phyloP scores from a whole-genome alignment of 1,284 basidiomycete species.

The Cutaneotrichosporon curvatum region DNA sequence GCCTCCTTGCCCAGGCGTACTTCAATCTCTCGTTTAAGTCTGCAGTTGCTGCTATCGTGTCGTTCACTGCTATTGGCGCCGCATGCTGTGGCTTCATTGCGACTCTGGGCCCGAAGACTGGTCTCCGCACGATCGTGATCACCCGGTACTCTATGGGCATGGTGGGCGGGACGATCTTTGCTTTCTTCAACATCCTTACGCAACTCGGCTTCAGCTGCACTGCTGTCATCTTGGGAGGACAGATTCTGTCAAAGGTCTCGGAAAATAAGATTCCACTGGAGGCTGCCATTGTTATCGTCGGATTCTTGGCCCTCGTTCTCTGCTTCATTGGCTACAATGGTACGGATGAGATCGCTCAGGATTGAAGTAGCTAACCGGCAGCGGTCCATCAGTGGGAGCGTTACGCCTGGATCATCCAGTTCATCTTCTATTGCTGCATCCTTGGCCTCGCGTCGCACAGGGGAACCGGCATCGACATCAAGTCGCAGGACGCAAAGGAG shows the following conservation, averaged over 20 bases:
- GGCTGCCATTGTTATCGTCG: slow-evolving; percentile 47
- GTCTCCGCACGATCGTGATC: slow-evolving; percentile 57
- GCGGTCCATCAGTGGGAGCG: slow-evolving; percentile 57
- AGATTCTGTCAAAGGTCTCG: slow-evolving; percentile 46
- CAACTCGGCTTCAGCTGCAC: slow-evolving; percentile 46
- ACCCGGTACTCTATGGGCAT: slow-evolving; percentile 52
- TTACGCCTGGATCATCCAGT: slow-evolving; percentile 56
- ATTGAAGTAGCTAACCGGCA: slow-evolving; percentile 18
- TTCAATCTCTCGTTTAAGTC: slow-evolving; percentile 53
- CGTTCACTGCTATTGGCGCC: slow-evolving; percentile 43
- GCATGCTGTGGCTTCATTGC: slow-evolving; percentile 52
- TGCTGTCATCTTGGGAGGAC: slow-evolving; percentile 46
- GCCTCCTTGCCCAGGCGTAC: slow-evolving; percentile 52
- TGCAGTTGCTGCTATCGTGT: slow-evolving; percentile 40
- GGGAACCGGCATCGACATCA: slow-evolving; percentile 51
- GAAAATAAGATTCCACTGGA: slow-evolving; percentile 40
- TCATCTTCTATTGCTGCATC: slow-evolving; percentile 54
- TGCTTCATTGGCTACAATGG: slow-evolving; percentile 47
- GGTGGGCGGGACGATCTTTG: slow-evolving; percentile 54
- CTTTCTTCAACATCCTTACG: slow-evolving; percentile 56
- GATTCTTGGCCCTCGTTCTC: slow-evolving; percentile 41
- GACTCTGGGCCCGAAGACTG: slow-evolving; percentile 57
- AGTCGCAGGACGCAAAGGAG: slow-evolving; percentile 50
- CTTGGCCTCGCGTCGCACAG: slow-evolving; percentile 53
- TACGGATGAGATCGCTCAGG: background rate